Percentiles rank a stretch among this genome's conserved stretches.
phyloP scores from a whole-genome alignment of 2,329 filamentous ascomycete genomes.

The Lecanicillium sp. region DNA sequence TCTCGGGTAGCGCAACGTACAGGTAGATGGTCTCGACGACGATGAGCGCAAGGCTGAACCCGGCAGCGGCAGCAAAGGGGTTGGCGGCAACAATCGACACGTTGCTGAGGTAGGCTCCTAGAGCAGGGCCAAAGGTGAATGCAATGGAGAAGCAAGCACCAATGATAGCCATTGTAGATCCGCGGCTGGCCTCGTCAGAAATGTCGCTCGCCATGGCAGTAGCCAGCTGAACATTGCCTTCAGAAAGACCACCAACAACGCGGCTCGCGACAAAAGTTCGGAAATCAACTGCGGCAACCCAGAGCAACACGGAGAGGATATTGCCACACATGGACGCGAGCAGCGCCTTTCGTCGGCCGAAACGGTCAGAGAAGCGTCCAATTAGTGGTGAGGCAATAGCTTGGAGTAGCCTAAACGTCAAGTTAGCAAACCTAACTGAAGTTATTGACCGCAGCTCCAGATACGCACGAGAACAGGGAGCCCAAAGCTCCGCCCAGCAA shows the following conservation, averaged over 20 bases:
- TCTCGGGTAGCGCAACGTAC: conserved; percentile 80
- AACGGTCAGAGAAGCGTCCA: conserved; percentile 75
- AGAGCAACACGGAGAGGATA: conserved; percentile 84
- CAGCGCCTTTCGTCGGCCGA: conserved; percentile 80
- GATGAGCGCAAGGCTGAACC: conserved; percentile 77
- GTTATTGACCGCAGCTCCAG: background rate
- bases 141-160: conserved; percentile 95
- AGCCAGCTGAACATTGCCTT: conserved; percentile 94
- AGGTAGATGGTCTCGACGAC: conserved; percentile 82
- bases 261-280: conserved; percentile 91
- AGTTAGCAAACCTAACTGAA: background rate
- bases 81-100: conserved; percentile 75
- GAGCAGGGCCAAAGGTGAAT: conserved; percentile 89
- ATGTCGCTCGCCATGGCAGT: conserved; percentile 96
- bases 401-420: conserved; percentile 61
- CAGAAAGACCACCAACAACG: conserved; percentile 84
- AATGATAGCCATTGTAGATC: conserved; percentile 91
- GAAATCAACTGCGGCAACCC: conserved; percentile 91
- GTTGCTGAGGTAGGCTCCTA: conserved; percentile 78
- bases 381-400: conserved; percentile 89
- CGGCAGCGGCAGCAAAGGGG: conserved; percentile 87
- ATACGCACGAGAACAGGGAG: conserved; percentile 82
- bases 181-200: conserved; percentile 73
- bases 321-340: conserved; percentile 91
- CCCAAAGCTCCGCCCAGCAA: conserved; percentile 88